These are phyloP conservation scores for Verticillium klebahnii DNA, from an alignment of 2,329 filamentous ascomycete species.

Conservation along the genomic window DNA sequence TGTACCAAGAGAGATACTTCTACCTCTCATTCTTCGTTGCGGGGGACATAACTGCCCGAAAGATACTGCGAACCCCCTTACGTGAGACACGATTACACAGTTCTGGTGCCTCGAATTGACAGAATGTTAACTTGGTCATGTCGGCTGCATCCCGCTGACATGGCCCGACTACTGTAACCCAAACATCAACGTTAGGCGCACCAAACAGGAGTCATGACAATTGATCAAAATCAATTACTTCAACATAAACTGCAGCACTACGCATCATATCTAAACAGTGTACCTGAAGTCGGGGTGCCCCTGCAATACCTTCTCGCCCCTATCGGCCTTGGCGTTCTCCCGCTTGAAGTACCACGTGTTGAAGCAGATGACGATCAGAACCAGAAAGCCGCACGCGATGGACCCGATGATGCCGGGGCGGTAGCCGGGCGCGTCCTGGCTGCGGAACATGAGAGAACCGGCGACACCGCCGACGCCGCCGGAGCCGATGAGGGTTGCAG, in stretches of 20 bases:
- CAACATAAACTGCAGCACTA: background rate
- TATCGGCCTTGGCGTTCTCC: constrained; percentile 6
- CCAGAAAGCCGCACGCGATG: constrained; percentile 3
- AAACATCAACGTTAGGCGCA: no score
- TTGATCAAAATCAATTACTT: no score
- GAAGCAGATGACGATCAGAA: background rate
- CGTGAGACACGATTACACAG: no score
- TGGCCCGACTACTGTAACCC: no score
- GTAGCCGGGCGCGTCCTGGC: background rate
- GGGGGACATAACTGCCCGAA: no score
- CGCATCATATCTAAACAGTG: constrained; percentile 1
- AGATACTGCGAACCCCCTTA: no score
- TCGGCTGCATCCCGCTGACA: no score
- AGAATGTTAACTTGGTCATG: no score
- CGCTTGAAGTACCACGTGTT: constrained; percentile 5
- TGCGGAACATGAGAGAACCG: constrained; percentile 11
- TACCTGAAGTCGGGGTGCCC: constrained; percentile 8
- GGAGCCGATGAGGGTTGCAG: constrained; percentile 8
- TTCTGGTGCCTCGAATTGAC: no score
- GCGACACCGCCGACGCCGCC: constrained; percentile 12
- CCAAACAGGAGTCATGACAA: no score
- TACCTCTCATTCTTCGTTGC: no score
- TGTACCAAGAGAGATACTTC: no score
- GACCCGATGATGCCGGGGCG: constrained; percentile 2
- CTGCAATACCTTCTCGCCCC: constrained; percentile 3